phyloP scores from a whole-genome alignment of 306 rosid genomes.

The Gastrolobium villosum region DNA sequence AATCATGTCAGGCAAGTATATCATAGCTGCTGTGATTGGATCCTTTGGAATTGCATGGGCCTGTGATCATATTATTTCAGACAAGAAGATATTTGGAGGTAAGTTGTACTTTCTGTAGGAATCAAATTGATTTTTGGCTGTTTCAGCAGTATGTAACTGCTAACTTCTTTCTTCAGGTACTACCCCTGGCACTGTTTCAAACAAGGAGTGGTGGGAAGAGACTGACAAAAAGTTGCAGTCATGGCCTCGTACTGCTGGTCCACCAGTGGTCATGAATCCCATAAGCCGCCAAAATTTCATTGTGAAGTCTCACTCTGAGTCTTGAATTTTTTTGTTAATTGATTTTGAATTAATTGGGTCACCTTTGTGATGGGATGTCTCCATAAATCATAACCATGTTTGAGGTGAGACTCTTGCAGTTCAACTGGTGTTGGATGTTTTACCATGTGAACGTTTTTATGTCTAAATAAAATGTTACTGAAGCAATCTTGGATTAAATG shows the following conservation, averaged over 20 bases:
- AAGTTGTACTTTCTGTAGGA: slow-evolving; percentile 35
- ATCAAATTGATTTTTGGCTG: neutral
- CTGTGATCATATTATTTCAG: slow-evolving; percentile 61
- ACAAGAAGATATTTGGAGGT: slow-evolving; percentile 86
- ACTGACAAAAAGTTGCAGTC: slow-evolving; percentile 91
- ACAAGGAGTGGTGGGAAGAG: slow-evolving; percentile 81
- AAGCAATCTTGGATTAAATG: slow-evolving; percentile 28
- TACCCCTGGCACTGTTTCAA: slow-evolving; percentile 72
- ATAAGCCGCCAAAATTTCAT: slow-evolving; percentile 80
- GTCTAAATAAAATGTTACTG: slow-evolving; percentile 50
- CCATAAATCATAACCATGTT: slow-evolving; percentile 31
- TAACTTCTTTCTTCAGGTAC: slow-evolving; percentile 63
- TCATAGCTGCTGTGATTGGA: slow-evolving; percentile 56
- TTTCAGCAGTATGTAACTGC: slow-evolving; percentile 38
- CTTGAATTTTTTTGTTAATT: slow-evolving; percentile 49
- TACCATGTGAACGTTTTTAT: slow-evolving; percentile 40
- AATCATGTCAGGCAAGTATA: slow-evolving; percentile 69
- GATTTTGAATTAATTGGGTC: slow-evolving; percentile 38
- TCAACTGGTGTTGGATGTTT: slow-evolving; percentile 33
- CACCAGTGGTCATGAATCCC: slow-evolving; percentile 85
- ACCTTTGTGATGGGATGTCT: slow-evolving; percentile 36
- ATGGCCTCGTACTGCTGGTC: slow-evolving; percentile 94
- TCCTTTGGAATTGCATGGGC: slow-evolving; percentile 67
- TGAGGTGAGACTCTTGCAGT: slow-evolving; percentile 45
- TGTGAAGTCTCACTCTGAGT: slow-evolving; percentile 64